Percentiles rank a stretch among this genome's conserved stretches.
Evolutionary conservation across 2,329 filamentous ascomycete species (phyloP).

Genomic region (Botrytis aclada): DNA sequence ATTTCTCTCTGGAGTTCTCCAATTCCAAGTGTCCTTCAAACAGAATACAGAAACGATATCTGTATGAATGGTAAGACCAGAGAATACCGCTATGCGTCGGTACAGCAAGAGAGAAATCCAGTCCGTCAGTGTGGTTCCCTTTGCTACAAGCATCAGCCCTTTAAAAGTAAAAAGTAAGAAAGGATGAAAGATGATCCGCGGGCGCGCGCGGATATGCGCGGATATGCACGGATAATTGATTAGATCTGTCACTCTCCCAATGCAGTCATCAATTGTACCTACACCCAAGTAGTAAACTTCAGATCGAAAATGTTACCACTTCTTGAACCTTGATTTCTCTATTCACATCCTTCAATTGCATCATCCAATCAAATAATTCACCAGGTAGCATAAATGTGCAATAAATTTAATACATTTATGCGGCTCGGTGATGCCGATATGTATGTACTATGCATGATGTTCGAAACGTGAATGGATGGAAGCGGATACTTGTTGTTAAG

Average conservation of each 20-base stretch:
- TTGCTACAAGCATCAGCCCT: background rate
- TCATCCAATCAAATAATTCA: background rate
- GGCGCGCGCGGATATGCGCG: background rate
- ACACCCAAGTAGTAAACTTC: background rate
- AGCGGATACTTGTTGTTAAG: background rate
- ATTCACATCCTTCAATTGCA: background rate
- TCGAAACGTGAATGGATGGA: background rate
- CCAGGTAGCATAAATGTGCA: background rate
- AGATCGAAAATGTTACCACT: background rate
- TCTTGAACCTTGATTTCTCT: background rate
- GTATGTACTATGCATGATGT: background rate
- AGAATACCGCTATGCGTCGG: background rate
- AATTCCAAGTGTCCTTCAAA: background rate
- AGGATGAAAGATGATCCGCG: conserved; percentile 7
- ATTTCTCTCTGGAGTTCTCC: background rate
- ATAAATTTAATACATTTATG: background rate
- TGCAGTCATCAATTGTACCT: background rate
- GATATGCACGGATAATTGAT: background rate
- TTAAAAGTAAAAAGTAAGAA: background rate
- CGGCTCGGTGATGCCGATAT: conserved; percentile 13
- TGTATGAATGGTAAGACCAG: background rate
- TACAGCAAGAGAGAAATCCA: background rate
- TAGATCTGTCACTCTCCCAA: background rate
- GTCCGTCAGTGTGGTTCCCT: background rate
- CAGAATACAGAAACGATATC: background rate